Evolutionary conservation across 2,329 filamentous ascomycete genomes (phyloP).

Genomic region (Emergomyces orientalis): DNA sequence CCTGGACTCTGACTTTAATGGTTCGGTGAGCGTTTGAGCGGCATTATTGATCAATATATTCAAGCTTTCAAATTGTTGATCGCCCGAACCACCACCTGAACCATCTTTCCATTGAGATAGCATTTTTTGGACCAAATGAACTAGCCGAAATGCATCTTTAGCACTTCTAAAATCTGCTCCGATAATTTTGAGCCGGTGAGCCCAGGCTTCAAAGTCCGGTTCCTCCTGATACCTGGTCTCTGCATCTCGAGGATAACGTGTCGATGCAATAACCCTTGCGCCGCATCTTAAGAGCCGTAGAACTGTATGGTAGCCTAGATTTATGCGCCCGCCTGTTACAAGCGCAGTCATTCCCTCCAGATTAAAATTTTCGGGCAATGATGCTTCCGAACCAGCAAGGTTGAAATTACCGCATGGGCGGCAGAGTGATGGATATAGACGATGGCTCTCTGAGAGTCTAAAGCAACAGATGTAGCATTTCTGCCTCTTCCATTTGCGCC

Average conservation of each 20-base stretch:
- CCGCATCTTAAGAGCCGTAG: constrained; percentile 30
- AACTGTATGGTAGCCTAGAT: constrained; percentile 28
- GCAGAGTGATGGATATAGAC: constrained; percentile 26
- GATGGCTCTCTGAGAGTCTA: constrained; percentile 15
- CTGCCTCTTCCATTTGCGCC: background rate
- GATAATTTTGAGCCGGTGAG: constrained; percentile 21
- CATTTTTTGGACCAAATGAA: constrained; percentile 18
- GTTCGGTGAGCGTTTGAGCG: constrained; percentile 32
- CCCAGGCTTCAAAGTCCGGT: constrained; percentile 18
- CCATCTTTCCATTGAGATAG: constrained; percentile 17
- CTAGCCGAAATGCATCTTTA: constrained; percentile 26
- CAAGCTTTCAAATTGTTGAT: constrained; percentile 14
- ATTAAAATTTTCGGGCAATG: constrained; percentile 23
- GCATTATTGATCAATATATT: constrained; percentile 35
- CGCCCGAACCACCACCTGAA: background rate
- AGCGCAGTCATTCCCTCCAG: constrained; percentile 23
- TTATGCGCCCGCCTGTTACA: constrained; percentile 30
- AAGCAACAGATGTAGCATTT: constrained; percentile 30
- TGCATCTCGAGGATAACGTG: constrained; percentile 30
- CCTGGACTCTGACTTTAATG: constrained; percentile 22
- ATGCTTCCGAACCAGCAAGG: constrained; percentile 21
- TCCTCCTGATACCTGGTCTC: constrained; percentile 22
- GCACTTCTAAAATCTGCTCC: constrained; percentile 29
- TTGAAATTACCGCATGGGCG: constrained; percentile 30
- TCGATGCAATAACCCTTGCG: constrained; percentile 29